Evolutionary conservation across 257 asterid species (phyloP), one percentile per base, ranked within the genome.

Genomic region (Solanum chiquidenum): DNA sequence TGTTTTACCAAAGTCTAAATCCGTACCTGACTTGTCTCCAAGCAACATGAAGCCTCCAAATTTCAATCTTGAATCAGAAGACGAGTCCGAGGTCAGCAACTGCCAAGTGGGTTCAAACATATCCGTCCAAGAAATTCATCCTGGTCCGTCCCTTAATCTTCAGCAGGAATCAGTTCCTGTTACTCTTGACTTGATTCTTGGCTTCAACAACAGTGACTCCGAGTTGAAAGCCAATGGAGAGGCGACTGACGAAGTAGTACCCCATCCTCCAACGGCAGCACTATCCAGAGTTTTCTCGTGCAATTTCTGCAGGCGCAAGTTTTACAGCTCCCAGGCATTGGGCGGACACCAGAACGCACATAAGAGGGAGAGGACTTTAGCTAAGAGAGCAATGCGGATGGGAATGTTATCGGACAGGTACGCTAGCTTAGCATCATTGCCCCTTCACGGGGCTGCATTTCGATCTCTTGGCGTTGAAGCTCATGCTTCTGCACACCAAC

Each of bases 311-410:
- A 92, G 96, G 46, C 90, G 99, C 44, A 95, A 97, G 86, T 97
- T 97, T 89, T 97, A 97, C 90, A 95, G 99, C 91, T 95, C 99
- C 0, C 99, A 97, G 85, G 99, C 99, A 1, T 73, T 97, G 77
- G 99, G 99, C 9, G 99, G 99, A 1, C 99, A 97, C 87, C 99
- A 97, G 68, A 97, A 97, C 14, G 98, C 99, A 4, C 99, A 97
- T 90, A 97, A 97, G 90, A 91, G 99, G 55, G 99, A 97, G 88
- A 87, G 99, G 87, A 95, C 98, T 5, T 89, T 97, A 1, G 99
- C 98, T 0, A 97, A 95, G 88, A 87, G 99, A 89, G 99, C 98
- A 8, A 94, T 95, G 97, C 77, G 96, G 14, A 92, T 97, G 96
- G 98, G 96, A 35, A 94, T 95, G 95, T 87, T 97, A 44, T 93